phyloP scores from a whole-genome alignment of 176 grass and related monocot genomes.

The Phoenix dactylifera region DNA sequence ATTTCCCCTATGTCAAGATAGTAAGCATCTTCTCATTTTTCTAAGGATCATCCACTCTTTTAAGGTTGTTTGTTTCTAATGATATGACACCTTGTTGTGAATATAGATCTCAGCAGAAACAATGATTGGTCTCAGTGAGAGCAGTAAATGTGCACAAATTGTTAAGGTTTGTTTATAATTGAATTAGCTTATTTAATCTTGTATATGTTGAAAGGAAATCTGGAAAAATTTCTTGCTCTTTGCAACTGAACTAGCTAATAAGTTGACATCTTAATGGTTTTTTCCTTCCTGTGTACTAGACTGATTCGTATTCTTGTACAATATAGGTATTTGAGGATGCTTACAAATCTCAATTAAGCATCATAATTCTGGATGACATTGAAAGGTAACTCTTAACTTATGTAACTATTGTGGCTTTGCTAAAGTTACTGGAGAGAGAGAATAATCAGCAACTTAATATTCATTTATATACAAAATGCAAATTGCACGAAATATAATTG shows the following conservation, averaged over 20 bases:
- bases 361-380: constrained; percentile 97
- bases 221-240: too few relatives aligned
- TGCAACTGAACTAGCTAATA: too few relatives aligned
- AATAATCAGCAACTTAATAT: too few relatives aligned
- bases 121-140: constrained; percentile 90
- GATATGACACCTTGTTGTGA: neutral
- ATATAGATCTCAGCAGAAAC: constrained; percentile 83
- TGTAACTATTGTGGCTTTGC: too few relatives aligned
- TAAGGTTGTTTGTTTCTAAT: too few relatives aligned
- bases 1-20: constrained; percentile 94
- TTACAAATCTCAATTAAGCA: constrained; percentile 91
- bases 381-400: constrained; percentile 28
- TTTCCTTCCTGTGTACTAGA: neutral
- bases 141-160: constrained; percentile 84
- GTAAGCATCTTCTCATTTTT: constrained; percentile 44
- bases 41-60: too few relatives aligned
- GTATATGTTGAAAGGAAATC: too few relatives aligned
- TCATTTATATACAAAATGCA: too few relatives aligned
- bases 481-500: too few relatives aligned
- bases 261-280: too few relatives aligned
- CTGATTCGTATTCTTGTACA: neutral
- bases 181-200: too few relatives aligned
- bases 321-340: constrained; percentile 97
- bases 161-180: constrained; percentile 53
- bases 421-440: too few relatives aligned